These are phyloP conservation scores for Solanum microdontum DNA, from an alignment of 257 asterid species.

Conservation along the genomic window DNA sequence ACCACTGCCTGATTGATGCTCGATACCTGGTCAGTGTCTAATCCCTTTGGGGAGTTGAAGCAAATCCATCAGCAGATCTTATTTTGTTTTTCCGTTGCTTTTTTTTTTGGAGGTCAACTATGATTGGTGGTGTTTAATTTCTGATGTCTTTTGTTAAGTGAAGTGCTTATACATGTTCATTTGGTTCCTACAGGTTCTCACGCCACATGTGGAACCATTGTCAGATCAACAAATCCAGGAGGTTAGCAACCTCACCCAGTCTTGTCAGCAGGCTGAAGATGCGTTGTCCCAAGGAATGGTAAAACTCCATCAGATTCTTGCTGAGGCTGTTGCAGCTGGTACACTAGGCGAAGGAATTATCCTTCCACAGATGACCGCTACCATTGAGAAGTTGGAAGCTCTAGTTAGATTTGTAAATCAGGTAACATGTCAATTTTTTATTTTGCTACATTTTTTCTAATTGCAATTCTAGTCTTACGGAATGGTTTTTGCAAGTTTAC, in stretches of 20 bases:
- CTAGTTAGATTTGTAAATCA: slow-evolving; percentile 65
- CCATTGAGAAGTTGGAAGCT: slow-evolving; percentile 58
- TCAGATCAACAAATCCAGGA: slow-evolving; percentile 43
- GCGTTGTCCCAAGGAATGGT: slow-evolving; percentile 88
- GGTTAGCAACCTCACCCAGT: slow-evolving; percentile 38
- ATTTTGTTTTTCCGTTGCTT: background rate
- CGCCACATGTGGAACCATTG: slow-evolving; percentile 57
- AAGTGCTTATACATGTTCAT: background rate
- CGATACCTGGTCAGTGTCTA: background rate
- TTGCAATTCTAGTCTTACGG: background rate
- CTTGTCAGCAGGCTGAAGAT: slow-evolving; percentile 90
- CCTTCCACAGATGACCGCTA: slow-evolving; percentile 48
- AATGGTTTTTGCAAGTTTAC: background rate
- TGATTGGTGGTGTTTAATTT: background rate
- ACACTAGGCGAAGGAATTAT: slow-evolving; percentile 47
- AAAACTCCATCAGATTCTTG: slow-evolving; percentile 46
- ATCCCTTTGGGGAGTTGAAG: background rate
- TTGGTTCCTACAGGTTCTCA: slow-evolving; percentile 39
- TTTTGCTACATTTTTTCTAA: background rate
- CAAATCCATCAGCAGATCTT: background rate
- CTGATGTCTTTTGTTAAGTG: background rate
- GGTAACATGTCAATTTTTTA: slow-evolving; percentile 27
- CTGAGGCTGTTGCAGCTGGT: slow-evolving; percentile 44
- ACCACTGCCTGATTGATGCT: background rate
- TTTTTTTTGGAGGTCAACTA: background rate